These are phyloP conservation scores for Wickerhamiella occidentalis DNA, from an alignment of 805 yeast genomes.

Conservation along the genomic window DNA sequence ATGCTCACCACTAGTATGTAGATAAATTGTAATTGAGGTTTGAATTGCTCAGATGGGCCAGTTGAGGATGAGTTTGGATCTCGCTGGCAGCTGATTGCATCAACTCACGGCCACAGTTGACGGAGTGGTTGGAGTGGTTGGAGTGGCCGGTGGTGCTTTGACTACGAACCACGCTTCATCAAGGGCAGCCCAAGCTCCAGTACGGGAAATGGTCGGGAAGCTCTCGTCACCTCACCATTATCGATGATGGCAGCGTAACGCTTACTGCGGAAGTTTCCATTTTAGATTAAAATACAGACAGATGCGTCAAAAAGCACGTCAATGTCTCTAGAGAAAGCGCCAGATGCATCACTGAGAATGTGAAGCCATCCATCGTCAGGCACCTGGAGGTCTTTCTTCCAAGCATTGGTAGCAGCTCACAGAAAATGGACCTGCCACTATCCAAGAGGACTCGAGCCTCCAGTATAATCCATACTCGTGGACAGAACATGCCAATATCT, in stretches of 20 bases:
- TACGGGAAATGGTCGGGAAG: constrained; percentile 32
- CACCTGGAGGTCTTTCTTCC: constrained; percentile 38
- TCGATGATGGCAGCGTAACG: constrained; percentile 71
- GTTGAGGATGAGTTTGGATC: background rate
- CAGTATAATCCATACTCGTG: too few relatives aligned
- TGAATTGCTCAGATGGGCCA: too few relatives aligned
- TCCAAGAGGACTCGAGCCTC: too few relatives aligned
- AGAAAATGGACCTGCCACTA: too few relatives aligned
- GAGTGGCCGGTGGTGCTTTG: too few relatives aligned
- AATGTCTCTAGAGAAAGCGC: constrained; percentile 52
- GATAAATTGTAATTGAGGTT: background rate
- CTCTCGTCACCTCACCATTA: constrained; percentile 61
- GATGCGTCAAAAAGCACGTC: constrained; percentile 67
- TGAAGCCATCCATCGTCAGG: constrained; percentile 34
- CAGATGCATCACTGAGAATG: constrained; percentile 64
- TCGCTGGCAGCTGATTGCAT: too few relatives aligned
- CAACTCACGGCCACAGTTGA: too few relatives aligned
- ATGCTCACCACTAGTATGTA: background rate
- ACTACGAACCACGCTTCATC: too few relatives aligned
- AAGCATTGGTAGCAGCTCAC: constrained; percentile 67
- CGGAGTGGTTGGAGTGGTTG: too few relatives aligned
- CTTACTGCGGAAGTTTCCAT: constrained; percentile 54
- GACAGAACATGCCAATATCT: too few relatives aligned
- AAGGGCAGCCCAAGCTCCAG: too few relatives aligned
- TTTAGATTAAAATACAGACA: too few relatives aligned